A percentile compares a stretch with the other conserved stretches of the same genome.
Conservation (phyloP, 345 rosid species). For the Clarkia xantiana region DNA sequence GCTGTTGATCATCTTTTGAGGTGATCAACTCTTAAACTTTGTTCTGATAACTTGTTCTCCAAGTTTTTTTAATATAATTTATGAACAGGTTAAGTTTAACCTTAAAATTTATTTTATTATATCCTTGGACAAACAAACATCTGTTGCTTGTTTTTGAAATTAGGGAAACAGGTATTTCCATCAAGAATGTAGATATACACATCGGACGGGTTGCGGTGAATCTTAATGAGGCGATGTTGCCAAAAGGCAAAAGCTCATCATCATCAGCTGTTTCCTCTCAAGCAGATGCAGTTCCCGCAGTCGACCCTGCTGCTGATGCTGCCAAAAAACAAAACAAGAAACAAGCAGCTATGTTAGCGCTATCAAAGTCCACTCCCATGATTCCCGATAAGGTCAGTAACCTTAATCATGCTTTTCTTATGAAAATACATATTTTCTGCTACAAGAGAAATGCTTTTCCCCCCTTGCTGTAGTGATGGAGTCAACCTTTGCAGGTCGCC, state of each 20-base stretch:
- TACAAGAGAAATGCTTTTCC: no score
- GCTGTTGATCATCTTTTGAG: neutral
- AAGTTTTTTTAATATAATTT: neutral
- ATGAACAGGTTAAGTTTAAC: neutral
- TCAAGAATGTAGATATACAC: constrained; percentile 47
- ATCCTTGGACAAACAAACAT: neutral
- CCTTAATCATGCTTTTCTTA: constrained; percentile 2
- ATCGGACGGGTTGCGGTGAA: constrained; percentile 59
- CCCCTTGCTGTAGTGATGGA: constrained; percentile 1
- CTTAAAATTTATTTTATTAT: neutral
- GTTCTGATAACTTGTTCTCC: no score
- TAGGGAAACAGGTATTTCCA: constrained; percentile 70
- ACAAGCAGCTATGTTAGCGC: constrained; percentile 29
- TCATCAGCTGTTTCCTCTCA: constrained; percentile 10
- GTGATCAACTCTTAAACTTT: no score
- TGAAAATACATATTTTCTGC: neutral
- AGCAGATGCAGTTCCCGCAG: constrained; percentile 9
- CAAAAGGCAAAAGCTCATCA: constrained; percentile 34
- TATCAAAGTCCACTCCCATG: constrained; percentile 45
- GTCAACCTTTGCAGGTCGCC: constrained; percentile 34
- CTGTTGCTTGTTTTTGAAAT: constrained; percentile 14
- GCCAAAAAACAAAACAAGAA: constrained; percentile 32
- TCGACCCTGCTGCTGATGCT: constrained; percentile 14
- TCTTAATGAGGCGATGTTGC: constrained; percentile 60
- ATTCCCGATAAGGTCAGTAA: constrained; percentile 82